Base-by-base conservation (phyloP, 208 protist species). In the Porcisia hertigi region DNA sequence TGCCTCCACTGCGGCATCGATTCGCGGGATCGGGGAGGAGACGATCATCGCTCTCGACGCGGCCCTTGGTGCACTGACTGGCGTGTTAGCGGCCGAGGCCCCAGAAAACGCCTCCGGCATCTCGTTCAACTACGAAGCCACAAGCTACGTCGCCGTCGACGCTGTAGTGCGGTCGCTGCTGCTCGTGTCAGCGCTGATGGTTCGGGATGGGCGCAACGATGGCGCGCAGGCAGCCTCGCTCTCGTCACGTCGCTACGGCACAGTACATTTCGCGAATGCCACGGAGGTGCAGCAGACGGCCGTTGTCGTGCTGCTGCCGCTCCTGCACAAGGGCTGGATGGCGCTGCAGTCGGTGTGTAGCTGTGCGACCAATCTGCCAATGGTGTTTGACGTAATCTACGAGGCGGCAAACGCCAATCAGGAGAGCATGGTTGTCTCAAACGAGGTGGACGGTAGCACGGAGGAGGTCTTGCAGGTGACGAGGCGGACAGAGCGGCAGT, bases 281-380 rank as follows among this genome's bases (percentile, higher is more conserved):
- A 83, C 89, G 11, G 55, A 70, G 36, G 60, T 49, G 34, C 88
- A 92, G 76, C 86, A 91, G 79, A 70, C 84, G 60, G 91, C 84
- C 0, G 77, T 94, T 36, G 73, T 92, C 34, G 67, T 88, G 43
- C 84, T 90, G 67, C 84, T 95, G 53, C 89, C 89, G 43, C 85
- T 88, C 25, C 69, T 93, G 47, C 92, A 96, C 76, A 96, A 96
- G 86, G 82, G 77, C 25, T 96, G 90, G 88, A 88, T 91, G 83
- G 79, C 85, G 39, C 80, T 94, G 53, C 77, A 84, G 62, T 74
- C 70, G 58, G 43, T 93, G n/a, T 85, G 72, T 72, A 78, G 82
- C 64, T 84, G 82, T 70, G 60, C 75, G 20, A 58, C 76, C 12
- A 96, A 96, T 75, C 59, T 92, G 45, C 81, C 86, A 30, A 79